These are phyloP conservation scores for Petunia hybrid DNA, from an alignment of 305 asterid species.

Conservation along the genomic window DNA sequence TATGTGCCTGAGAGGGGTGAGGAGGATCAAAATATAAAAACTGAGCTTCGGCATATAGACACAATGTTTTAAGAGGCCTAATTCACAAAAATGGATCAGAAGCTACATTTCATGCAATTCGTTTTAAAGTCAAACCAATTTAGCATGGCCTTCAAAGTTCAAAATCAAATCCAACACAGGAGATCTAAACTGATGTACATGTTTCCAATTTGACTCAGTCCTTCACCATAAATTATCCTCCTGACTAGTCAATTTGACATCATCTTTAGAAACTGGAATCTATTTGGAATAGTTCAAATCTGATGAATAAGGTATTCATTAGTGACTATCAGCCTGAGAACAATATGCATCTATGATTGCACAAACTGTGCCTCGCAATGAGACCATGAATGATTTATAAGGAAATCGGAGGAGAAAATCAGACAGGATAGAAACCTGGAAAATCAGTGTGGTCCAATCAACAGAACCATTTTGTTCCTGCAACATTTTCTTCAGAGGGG, in stretches of 20 bases:
- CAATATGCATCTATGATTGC: not conserved
- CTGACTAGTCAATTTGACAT: not conserved
- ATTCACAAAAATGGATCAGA: not conserved
- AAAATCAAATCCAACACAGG: not conserved
- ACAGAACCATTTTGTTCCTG: slow-evolving; percentile 57
- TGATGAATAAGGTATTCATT: slow-evolving; percentile 16
- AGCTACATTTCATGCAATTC: not conserved
- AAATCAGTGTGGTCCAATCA: slow-evolving; percentile 65
- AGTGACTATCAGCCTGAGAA: slow-evolving; percentile 15
- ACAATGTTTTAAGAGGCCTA: not conserved
- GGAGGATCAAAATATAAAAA: not conserved
- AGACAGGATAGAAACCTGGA: slow-evolving; percentile 49
- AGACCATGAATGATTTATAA: not conserved
- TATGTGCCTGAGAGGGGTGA: slow-evolving; percentile 58
- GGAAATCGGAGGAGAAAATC: not conserved
- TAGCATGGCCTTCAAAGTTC: not conserved
- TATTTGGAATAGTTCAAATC: not conserved
- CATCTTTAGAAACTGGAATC: not conserved
- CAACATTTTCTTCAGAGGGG: slow-evolving; percentile 55
- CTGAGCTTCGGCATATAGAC: not conserved
- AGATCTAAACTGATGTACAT: not conserved
- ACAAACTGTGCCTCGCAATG: not conserved
- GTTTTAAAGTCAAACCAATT: not conserved
- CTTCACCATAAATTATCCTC: not conserved
- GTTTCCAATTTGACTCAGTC: not conserved